Conservation (phyloP, 164 flowering plant species). For the Vitis cinerea region DNA sequence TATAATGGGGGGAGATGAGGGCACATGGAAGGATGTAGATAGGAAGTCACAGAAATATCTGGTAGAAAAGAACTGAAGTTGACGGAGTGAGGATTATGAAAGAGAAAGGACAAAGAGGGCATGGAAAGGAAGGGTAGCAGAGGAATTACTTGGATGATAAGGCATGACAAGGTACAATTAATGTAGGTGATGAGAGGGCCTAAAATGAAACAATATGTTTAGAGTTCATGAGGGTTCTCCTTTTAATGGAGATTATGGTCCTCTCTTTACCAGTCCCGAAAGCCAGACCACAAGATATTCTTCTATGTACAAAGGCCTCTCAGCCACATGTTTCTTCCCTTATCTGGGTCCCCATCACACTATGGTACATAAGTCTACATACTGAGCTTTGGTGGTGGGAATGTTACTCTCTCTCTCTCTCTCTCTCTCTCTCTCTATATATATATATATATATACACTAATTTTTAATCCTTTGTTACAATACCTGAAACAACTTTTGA, state of each 20-base stretch:
- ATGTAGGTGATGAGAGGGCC: conserved; percentile 5
- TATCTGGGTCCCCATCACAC: neutral
- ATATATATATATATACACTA: no score
- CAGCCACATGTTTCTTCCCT: neutral
- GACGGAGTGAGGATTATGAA: no score
- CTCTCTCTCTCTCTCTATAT: no score
- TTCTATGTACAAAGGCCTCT: conserved; percentile 5
- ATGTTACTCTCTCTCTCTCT: no score
- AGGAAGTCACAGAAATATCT: no score
- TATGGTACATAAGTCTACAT: no score
- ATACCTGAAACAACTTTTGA: no score
- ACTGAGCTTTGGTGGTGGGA: no score
- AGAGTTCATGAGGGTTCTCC: conserved; percentile 13
- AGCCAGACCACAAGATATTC: conserved; percentile 22
- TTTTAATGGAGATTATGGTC: conserved; percentile 18
- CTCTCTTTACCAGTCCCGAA: conserved; percentile 12
- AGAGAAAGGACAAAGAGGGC: conserved; percentile 33
- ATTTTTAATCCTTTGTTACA: no score
- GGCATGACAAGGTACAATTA: conserved; percentile 33
- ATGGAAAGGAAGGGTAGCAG: conserved; percentile 49
- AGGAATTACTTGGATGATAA: conserved; percentile 60
- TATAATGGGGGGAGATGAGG: no score
- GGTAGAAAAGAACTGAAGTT: no score
- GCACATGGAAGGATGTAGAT: no score
- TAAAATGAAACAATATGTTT: conserved; percentile 17